Evolutionary conservation across 2,329 filamentous ascomycete genomes (phyloP), one percentile per base, ranked within the genome.

Genomic region (Tolypocladium paradoxum): DNA sequence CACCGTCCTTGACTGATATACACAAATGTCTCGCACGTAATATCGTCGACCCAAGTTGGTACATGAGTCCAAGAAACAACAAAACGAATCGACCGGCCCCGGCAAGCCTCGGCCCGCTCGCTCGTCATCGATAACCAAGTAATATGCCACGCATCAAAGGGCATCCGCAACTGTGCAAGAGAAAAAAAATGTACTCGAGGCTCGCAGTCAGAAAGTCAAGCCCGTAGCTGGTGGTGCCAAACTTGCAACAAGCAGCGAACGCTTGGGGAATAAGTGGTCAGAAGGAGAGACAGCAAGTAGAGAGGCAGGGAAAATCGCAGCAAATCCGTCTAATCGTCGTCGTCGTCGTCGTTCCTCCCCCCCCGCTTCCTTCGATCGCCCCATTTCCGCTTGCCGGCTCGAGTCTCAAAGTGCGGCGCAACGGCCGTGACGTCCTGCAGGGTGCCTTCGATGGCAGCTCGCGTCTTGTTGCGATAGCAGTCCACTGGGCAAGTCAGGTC

Each of bases 381-480:
- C 81, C 85, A 90, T 63, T 75, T 78, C 60, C 88, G 81, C 76
- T 96, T 96, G 54, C 92, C 92, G 22, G 85, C 81, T 45, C 92
- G 83, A 4, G 88, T 93, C 72, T 96, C 90, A 64, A 91, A 95
- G 70, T 96, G 90, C 52, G 89, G 85, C 27, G 88, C 87, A 29
- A 88, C 82, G 22, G 79, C 77, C 53, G 80, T 76, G 46, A 89
- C 79, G 56, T 95, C 89, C 64, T 90, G 85, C 62, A 88, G 87
- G 45, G 84, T 81, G 24, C 81, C 83, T 63, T 95, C 81, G 73
- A 95, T 91, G 53, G 86, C 87, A 60, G 81, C 85, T 58, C 87
- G 83, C 68, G 91, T 93, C 76, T 95, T 96, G 68, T 90, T 92
- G 61, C 92, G 87, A 69, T 96, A 96, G 56, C 88, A 90, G 69